Conservation (phyloP, 192 early-diverging fungal genomes). For the Gamsiella multidivaricata region DNA sequence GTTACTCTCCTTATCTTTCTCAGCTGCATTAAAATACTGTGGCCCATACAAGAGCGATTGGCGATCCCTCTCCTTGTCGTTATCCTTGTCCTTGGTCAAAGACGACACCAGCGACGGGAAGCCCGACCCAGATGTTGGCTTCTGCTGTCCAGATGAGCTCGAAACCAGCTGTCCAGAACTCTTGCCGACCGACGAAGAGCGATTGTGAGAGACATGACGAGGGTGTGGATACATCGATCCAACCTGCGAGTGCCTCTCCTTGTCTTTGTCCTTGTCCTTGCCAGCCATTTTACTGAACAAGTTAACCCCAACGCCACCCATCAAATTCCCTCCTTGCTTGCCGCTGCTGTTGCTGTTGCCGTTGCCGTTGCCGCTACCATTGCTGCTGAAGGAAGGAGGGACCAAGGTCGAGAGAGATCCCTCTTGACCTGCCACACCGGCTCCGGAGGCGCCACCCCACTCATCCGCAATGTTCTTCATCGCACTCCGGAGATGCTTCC, state of each 20-base stretch:
- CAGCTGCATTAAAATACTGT: too few species aligned
- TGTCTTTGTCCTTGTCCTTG: constrained; percentile 18
- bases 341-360: not conserved
- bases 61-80: too few species aligned
- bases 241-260: not conserved
- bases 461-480: constrained; percentile 67
- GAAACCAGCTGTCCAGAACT: not conserved
- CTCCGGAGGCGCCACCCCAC: constrained; percentile 44
- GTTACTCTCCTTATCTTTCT: too few species aligned
- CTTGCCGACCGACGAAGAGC: constrained; percentile 4
- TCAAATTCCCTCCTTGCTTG: not conserved
- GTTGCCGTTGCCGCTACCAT: not conserved
- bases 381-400: not conserved
- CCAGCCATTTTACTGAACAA: constrained; percentile 34
- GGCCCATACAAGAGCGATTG: too few species aligned
- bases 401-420: not conserved
- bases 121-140: constrained; percentile 43
- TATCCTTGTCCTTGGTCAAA: constrained; percentile 21
- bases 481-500: constrained; percentile 65
- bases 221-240: not conserved
- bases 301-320: not conserved
- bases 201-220: constrained; percentile 8
- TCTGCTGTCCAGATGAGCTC: constrained; percentile 7
- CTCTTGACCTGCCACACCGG: not conserved
- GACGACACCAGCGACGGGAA: constrained; percentile 28